Base-by-base conservation (phyloP, 192 early-diverging fungal species). In the Gigaspora rosea region DNA sequence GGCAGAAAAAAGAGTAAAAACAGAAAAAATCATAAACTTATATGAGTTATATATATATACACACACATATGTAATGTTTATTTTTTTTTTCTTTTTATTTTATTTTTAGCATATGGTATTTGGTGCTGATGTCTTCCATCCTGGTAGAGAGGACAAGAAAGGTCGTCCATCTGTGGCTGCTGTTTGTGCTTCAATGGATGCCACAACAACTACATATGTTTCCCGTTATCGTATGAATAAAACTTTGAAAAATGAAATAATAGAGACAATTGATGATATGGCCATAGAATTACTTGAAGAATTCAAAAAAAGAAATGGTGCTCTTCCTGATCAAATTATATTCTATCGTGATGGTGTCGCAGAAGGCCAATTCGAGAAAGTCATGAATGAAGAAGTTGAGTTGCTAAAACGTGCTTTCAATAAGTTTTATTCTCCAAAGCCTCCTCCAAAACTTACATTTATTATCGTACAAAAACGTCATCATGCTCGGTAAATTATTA, bases 61-160 rank as follows among this genome's bases (percentile, higher is more conserved):
- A 13, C 4, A 13, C 15, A 2, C 13, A 56, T 56, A 5, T 18
- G 52, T 18, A 15, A 15, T 15, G 12, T 18, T 4, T 56, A 56
- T 18, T 56, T 56, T 18, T 56, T 15, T 56, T 18, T 18, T 36
- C 16, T 72, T 0, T 54, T 22, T 64, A 15, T 36, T 46, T 46
- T 18, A 35, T 52, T 32, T 69, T 8, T 79, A 94, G 22, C 95
- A 92, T 11, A 90, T 97, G 72, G 78, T 98, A 52, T 82, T 98
- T 62, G 97, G 97, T 41, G 95, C 93, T 20, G 96, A 98, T 85
- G 92, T 98, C 20, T 94, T 92, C 8, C 96, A 98, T 79, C 91
- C 94, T 32, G 86, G 83, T 41, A 91, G 93, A 32, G 92, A 92
- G 63, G 73, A 80, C 79, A 61, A 11, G 77, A 65, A 35, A 27